phyloP scores from a whole-genome alignment of 768 basidiomycete genomes.

The Tubosaeta sp. region DNA sequence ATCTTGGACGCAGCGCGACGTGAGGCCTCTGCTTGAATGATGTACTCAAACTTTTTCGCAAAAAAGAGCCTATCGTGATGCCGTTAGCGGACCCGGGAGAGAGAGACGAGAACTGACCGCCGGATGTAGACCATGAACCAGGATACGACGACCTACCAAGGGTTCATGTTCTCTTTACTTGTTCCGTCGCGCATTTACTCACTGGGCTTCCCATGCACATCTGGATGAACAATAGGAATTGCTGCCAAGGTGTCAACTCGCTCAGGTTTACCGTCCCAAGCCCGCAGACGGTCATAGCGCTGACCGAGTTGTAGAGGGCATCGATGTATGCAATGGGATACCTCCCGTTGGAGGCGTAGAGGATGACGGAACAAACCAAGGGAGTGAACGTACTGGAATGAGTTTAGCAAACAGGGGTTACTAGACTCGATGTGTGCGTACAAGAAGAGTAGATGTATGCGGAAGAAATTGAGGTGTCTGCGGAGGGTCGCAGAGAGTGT shows the following conservation, averaged over 20 bases:
- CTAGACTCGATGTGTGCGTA: constrained; percentile 29
- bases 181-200: constrained; percentile 26
- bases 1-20: constrained; percentile 21
- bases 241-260: constrained; percentile 64
- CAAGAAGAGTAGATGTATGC: constrained; percentile 61
- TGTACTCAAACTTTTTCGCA: constrained; percentile 58
- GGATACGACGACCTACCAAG: constrained; percentile 63
- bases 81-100: neutral
- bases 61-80: constrained; percentile 55
- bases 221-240: constrained; percentile 65
- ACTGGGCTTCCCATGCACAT: constrained; percentile 79
- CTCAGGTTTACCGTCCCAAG: constrained; percentile 67
- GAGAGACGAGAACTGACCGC: constrained; percentile 39
- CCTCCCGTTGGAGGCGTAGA: constrained; percentile 79
- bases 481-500: constrained; percentile 20
- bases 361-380: constrained; percentile 70
- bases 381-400: constrained; percentile 65
- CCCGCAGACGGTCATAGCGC: constrained; percentile 78
- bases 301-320: constrained; percentile 71
- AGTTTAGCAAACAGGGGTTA: constrained; percentile 5
- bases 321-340: constrained; percentile 73
- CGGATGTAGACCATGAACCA: constrained; percentile 82
- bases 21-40: constrained; percentile 44
- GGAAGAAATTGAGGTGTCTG: constrained; percentile 62
- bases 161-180: neutral